A percentile compares a stretch with the other conserved stretches of the same genome.
phyloP scores from a whole-genome alignment of 208 protist species.

The Wallacemonas collosoma region DNA sequence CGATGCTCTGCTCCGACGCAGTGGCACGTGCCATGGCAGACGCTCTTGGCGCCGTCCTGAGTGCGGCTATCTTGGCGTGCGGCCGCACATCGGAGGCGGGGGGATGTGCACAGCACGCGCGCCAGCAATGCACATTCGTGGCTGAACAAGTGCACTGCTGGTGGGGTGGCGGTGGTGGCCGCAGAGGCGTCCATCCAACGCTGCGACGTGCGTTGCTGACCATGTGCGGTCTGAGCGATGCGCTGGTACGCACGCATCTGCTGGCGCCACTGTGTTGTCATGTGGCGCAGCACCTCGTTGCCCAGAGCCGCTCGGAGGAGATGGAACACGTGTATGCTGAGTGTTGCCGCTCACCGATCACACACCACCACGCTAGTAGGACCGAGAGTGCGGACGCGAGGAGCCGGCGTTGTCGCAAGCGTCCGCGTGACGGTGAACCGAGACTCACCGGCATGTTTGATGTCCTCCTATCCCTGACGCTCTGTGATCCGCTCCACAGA shows the following conservation, averaged over 20 bases:
- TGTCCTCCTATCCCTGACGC: constrained; percentile 28
- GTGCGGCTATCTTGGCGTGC: too few relatives aligned
- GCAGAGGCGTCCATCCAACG: neutral
- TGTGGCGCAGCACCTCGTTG: neutral
- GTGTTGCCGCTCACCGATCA: neutral
- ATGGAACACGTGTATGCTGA: neutral
- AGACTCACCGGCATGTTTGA: neutral
- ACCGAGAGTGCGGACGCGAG: neutral
- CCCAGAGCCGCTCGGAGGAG: neutral
- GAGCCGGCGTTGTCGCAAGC: neutral
- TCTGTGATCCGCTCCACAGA: constrained; percentile 21
- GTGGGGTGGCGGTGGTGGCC: neutral
- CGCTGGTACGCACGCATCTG: neutral
- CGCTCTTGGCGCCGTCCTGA: too few relatives aligned
- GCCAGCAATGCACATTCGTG: neutral
- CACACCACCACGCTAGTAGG: neutral
- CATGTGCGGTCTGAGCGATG: neutral
- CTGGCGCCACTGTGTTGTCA: neutral
- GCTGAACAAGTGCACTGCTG: neutral
- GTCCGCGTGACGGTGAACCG: neutral
- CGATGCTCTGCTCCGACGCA: too few relatives aligned
- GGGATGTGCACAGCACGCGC: neutral
- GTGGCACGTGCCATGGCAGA: too few relatives aligned
- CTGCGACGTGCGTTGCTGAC: neutral
- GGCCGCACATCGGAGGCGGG: too few relatives aligned